Evolutionary conservation across 176 grass and related monocot genomes (phyloP).

Genomic region (Ananas comosus): DNA sequence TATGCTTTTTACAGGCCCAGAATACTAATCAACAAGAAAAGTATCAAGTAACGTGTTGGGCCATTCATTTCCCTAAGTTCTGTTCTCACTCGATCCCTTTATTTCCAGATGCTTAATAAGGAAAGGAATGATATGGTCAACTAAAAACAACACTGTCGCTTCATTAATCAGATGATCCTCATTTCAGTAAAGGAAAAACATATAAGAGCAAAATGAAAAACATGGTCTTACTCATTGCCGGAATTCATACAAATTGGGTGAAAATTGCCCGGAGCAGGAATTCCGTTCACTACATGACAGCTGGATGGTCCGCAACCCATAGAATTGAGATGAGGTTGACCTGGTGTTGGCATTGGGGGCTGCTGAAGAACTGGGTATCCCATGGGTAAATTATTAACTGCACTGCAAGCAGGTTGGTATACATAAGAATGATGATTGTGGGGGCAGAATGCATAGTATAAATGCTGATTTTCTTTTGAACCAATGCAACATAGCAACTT

Average conservation of each 20-base stretch:
- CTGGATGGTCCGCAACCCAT: slow-evolving; percentile 52
- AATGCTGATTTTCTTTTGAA: background rate
- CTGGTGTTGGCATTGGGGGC: slow-evolving; percentile 48
- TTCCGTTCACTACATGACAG: slow-evolving; percentile 84
- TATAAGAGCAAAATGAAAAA: slow-evolving; percentile 11
- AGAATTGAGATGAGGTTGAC: slow-evolving; percentile 62
- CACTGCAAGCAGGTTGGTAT: slow-evolving; percentile 44
- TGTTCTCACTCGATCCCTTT: too few species aligned
- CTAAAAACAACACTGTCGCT: too few species aligned
- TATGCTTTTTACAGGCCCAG: too few species aligned
- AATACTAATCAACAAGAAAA: too few species aligned
- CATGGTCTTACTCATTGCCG: slow-evolving; percentile 67
- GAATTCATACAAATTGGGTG: slow-evolving; percentile 87
- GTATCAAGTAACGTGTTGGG: too few species aligned
- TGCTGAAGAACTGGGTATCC: slow-evolving; percentile 92
- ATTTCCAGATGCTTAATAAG: too few species aligned
- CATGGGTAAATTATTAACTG: slow-evolving; percentile 93
- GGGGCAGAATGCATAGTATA: slow-evolving; percentile 3
- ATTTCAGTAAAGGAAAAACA: background rate
- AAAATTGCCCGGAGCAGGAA: slow-evolving; percentile 69
- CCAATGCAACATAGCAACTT: too few species aligned
- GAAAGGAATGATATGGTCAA: too few species aligned
- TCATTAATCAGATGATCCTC: too few species aligned
- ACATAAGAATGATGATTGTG: slow-evolving; percentile 29
- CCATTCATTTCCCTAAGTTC: too few species aligned